These are phyloP conservation scores for Aspergillus nidulans DNA, from an alignment of 495 filamentous ascomycete genomes.

Conservation along the genomic window DNA sequence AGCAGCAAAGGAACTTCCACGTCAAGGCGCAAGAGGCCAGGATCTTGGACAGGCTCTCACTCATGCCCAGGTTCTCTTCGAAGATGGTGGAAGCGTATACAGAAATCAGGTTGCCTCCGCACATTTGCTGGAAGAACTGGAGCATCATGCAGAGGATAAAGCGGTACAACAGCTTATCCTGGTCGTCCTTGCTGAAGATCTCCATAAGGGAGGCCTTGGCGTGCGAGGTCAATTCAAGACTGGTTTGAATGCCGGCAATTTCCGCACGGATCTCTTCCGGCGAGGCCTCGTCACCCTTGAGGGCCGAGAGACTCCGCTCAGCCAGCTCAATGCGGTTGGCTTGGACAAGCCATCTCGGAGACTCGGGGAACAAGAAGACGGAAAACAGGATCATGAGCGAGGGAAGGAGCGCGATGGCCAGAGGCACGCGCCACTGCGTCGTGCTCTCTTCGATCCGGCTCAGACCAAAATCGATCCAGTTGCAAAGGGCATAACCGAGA, in stretches of 20 bases:
- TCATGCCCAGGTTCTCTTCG: slow-evolving; percentile 27
- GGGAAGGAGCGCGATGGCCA: slow-evolving; percentile 45
- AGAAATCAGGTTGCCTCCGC: slow-evolving; percentile 35
- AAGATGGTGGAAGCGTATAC: slow-evolving; percentile 35
- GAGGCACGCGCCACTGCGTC: slow-evolving; percentile 46
- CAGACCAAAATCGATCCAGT: slow-evolving; percentile 60
- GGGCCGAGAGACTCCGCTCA: slow-evolving; percentile 26
- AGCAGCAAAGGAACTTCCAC: slow-evolving; percentile 48
- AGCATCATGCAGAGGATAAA: slow-evolving; percentile 20
- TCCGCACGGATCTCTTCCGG: slow-evolving; percentile 21
- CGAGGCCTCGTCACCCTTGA: slow-evolving; percentile 25
- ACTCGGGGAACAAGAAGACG: slow-evolving; percentile 54
- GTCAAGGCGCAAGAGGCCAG: background rate
- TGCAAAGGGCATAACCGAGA: slow-evolving; percentile 57
- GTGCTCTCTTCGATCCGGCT: slow-evolving; percentile 32
- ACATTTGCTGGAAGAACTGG: slow-evolving; percentile 44
- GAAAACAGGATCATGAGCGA: slow-evolving; percentile 32
- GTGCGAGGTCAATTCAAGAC: slow-evolving; percentile 26
- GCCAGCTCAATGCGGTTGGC: slow-evolving; percentile 30
- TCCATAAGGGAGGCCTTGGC: slow-evolving; percentile 18
- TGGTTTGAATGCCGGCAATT: slow-evolving; percentile 37
- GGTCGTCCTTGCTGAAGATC: slow-evolving; percentile 21
- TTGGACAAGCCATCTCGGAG: slow-evolving; percentile 41
- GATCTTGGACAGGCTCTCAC: background rate
- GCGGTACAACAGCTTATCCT: slow-evolving; percentile 31